phyloP scores from a whole-genome alignment of 148 eudicot species.

The Cornus kousa region DNA sequence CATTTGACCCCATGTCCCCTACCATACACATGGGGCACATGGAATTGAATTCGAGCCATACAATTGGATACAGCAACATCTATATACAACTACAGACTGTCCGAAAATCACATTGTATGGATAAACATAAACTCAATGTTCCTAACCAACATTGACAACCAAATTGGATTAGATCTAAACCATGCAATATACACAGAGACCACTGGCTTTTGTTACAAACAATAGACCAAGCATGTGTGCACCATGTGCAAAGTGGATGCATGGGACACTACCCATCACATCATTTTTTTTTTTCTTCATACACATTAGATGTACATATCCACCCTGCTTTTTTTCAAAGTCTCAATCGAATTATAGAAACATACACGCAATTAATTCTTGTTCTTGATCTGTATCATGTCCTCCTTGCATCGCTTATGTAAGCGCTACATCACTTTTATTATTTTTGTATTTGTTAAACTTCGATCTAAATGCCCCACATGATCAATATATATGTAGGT shows the following conservation, averaged over 20 bases:
- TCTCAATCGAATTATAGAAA: no score
- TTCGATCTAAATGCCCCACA: no score
- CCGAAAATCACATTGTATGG: background rate
- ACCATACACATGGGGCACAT: constrained; percentile 2
- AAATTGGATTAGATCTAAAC: constrained; percentile 6
- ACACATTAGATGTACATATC: background rate
- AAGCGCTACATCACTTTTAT: no score
- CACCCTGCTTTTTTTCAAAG: background rate
- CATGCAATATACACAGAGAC: background rate
- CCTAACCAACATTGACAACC: background rate
- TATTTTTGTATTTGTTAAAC: no score
- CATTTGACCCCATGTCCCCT: constrained; percentile 1
- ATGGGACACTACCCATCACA: constrained; percentile 4
- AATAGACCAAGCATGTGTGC: background rate
- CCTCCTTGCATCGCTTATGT: no score
- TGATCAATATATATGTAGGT: no score
- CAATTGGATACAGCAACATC: background rate
- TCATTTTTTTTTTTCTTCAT: background rate
- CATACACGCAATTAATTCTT: no score
- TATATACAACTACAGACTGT: background rate
- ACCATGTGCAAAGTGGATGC: constrained; percentile 8
- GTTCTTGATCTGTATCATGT: no score
- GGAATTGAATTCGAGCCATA: constrained; percentile 5
- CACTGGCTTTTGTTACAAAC: background rate
- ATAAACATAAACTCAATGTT: background rate